Percentiles rank a stretch among this genome's conserved stretches.
phyloP scores from a whole-genome alignment of 1,139 yeast genomes.

The Zygosaccharomyces sapae region DNA sequence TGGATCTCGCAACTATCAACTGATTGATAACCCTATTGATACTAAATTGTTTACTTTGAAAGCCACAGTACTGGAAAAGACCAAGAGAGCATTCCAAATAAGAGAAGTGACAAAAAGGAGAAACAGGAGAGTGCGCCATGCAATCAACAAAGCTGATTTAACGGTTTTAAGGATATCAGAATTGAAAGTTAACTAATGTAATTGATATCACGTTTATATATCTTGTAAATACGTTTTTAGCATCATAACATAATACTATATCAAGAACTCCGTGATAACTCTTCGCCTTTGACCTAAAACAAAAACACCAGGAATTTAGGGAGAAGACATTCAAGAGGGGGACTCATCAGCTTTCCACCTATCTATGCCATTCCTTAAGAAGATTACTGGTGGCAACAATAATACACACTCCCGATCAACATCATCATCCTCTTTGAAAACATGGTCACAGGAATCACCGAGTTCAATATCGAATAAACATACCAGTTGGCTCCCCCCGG shows the following conservation, averaged over 20 bases:
- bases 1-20: slow-evolving; percentile 82
- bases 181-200: slow-evolving; percentile 44
- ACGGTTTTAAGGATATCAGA: slow-evolving; percentile 81
- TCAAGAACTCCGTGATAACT: not conserved
- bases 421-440: slow-evolving; percentile 23
- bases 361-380: slow-evolving; percentile 29
- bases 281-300: not conserved
- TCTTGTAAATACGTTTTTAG: slow-evolving; percentile 4
- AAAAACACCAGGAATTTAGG: not conserved
- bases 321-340: not conserved
- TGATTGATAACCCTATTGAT: slow-evolving; percentile 52
- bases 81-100: slow-evolving; percentile 73
- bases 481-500: slow-evolving; percentile 10
- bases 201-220: not conserved
- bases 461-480: slow-evolving; percentile 12
- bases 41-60: slow-evolving; percentile 54
- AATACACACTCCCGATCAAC: slow-evolving; percentile 28
- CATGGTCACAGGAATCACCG: slow-evolving; percentile 15
- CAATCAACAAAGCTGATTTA: slow-evolving; percentile 70
- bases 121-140: slow-evolving; percentile 77
- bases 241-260: not conserved
- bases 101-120: slow-evolving; percentile 71
- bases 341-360: not conserved
- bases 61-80: slow-evolving; percentile 81
- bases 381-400: slow-evolving; percentile 22